Conservation (phyloP, 1,284 basidiomycete species). For the Psilocybe mexicana region DNA sequence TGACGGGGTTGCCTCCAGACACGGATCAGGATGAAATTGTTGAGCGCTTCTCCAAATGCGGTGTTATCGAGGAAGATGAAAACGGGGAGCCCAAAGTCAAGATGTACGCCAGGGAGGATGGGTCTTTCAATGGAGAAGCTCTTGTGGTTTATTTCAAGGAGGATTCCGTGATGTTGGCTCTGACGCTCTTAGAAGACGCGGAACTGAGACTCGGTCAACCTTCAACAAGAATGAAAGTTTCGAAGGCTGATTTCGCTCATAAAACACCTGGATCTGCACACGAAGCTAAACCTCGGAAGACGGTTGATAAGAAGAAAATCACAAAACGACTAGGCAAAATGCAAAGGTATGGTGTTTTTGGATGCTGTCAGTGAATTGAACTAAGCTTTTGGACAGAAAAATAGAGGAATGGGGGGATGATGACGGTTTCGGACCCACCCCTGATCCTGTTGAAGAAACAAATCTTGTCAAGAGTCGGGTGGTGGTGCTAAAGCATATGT, state of each 20-base stretch:
- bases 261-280: constrained; percentile 41
- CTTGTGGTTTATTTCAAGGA: constrained; percentile 98
- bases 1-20: constrained; percentile 83
- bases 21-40: constrained; percentile 76
- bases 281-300: constrained; percentile 55
- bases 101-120: constrained; percentile 88
- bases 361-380: constrained; percentile 2
- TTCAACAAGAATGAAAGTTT: constrained; percentile 77
- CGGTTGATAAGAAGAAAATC: constrained; percentile 79
- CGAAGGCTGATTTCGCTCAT: constrained; percentile 83
- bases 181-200: constrained; percentile 89
- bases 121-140: constrained; percentile 94
- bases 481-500: constrained; percentile 95
- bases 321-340: constrained; percentile 84
- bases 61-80: constrained; percentile 91
- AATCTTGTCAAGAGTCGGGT: constrained; percentile 65
- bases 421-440: constrained; percentile 76
- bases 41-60: constrained; percentile 86
- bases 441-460: constrained; percentile 53
- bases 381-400: constrained; percentile 50
- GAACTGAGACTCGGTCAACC: constrained; percentile 85
- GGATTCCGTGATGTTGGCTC: constrained; percentile 87
- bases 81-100: constrained; percentile 88
- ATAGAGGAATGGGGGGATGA: constrained; percentile 86
- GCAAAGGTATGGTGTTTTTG: constrained; percentile 68